Evolutionary conservation across 805 yeast species (phyloP).

Genomic region (Candida coquimbonensis): DNA sequence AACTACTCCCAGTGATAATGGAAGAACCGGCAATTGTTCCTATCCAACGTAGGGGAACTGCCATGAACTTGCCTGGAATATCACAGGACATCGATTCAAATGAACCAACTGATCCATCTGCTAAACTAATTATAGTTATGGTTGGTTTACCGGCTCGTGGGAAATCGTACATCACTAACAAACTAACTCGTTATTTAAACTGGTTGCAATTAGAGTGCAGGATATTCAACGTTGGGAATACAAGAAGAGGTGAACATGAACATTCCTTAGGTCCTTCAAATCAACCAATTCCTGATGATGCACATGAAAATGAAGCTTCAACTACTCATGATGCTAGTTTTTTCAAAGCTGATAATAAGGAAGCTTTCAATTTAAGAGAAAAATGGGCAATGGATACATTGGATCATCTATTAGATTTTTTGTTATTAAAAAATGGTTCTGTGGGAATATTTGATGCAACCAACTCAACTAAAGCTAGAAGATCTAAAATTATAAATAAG

Average conservation of each 20-base stretch:
- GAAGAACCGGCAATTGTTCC: too few species aligned
- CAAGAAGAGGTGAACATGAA: constrained; percentile 68
- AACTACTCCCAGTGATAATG: too few species aligned
- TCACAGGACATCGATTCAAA: constrained; percentile 30
- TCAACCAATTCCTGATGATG: constrained; percentile 48
- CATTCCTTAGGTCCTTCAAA: constrained; percentile 55
- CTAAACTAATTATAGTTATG: constrained; percentile 89
- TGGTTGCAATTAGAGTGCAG: constrained; percentile 90
- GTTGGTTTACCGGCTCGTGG: constrained; percentile 96
- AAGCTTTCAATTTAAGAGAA: constrained; percentile 64
- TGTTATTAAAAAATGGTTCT: constrained; percentile 74
- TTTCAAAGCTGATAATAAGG: constrained; percentile 72
- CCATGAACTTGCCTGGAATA: constrained; percentile 88
- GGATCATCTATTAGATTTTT: constrained; percentile 74
- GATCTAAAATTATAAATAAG: constrained; percentile 49
- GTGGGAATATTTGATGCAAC: constrained; percentile 92
- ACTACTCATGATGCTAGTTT: constrained; percentile 67
- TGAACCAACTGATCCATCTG: constrained; percentile 15
- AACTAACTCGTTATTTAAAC: constrained; percentile 81
- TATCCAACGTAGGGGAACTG: constrained; percentile 47
- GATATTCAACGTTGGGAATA: constrained; percentile 93
- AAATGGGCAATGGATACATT: constrained; percentile 96
- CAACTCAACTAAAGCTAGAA: constrained; percentile 61
- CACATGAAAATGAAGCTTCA: constrained; percentile 13
- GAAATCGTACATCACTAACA: constrained; percentile 87